Evolutionary conservation across 768 basidiomycete species (phyloP).

Genomic region (Suillus hirtellus): DNA sequence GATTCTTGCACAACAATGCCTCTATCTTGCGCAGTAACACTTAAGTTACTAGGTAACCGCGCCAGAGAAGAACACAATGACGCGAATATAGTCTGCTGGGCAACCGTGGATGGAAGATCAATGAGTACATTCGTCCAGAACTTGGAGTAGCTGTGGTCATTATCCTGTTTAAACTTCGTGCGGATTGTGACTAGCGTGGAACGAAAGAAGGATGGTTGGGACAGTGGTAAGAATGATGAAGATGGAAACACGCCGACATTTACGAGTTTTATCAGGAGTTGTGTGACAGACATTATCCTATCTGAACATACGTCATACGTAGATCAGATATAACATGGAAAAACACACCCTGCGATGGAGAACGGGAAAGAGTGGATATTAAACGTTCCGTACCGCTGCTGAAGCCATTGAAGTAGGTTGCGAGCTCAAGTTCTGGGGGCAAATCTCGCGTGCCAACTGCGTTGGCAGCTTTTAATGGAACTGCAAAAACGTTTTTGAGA

Average conservation of each 20-base stretch:
- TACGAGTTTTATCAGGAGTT: constrained; percentile 65
- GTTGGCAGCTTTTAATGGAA: constrained; percentile 84
- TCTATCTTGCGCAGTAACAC: constrained; percentile 35
- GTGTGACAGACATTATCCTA: constrained; percentile 44
- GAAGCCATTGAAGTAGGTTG: constrained; percentile 54
- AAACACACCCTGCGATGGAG: constrained; percentile 43
- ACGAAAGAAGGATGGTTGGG: constrained; percentile 72
- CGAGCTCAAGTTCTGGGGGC: constrained; percentile 55
- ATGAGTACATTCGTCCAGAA: constrained; percentile 51
- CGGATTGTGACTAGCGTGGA: constrained; percentile 51
- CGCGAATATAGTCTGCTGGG: constrained; percentile 56
- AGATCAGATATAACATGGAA: constrained; percentile 5
- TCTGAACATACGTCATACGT: constrained; percentile 31
- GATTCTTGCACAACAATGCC: constrained; percentile 56
- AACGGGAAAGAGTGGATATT: constrained; percentile 44
- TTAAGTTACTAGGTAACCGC: constrained; percentile 30
- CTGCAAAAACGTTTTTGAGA: constrained; percentile 58
- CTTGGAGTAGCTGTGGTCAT: constrained; percentile 41
- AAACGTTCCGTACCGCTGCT: constrained; percentile 54
- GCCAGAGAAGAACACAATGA: constrained; percentile 58
- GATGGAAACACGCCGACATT: constrained; percentile 67
- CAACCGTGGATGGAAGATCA: constrained; percentile 49
- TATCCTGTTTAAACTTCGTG: constrained; percentile 28
- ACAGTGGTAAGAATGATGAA: constrained; percentile 47
- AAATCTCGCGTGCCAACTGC: constrained; percentile 46